phyloP scores from a whole-genome alignment of 176 grass and related monocot species.

The Thinopyrum elongatum region DNA sequence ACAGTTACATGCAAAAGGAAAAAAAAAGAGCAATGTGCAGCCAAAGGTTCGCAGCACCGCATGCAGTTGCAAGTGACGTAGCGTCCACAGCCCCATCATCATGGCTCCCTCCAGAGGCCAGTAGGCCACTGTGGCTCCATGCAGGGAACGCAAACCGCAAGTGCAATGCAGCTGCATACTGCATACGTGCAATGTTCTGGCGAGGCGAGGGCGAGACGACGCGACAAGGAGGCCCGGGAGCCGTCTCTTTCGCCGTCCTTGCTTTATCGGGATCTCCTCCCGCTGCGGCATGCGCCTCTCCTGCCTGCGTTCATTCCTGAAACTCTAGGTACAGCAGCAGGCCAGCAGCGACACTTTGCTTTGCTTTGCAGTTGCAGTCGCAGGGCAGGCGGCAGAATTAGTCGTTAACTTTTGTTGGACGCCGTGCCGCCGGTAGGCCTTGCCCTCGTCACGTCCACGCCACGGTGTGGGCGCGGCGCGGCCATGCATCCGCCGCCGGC shows the following conservation, averaged over 20 bases:
- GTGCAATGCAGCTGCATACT: not conserved
- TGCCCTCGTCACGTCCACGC: slow-evolving; percentile 6
- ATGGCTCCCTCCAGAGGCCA: too few species aligned
- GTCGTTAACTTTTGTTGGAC: not conserved
- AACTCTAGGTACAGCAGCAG: not conserved
- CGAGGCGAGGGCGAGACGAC: not conserved
- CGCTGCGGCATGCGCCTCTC: not conserved
- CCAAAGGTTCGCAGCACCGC: too few species aligned
- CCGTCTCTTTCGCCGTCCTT: not conserved
- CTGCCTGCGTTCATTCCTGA: not conserved
- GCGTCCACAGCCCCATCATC: too few species aligned
- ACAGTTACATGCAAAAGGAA: not conserved
- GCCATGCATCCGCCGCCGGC: not conserved
- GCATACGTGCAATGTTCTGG: not conserved
- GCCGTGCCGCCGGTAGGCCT: not conserved
- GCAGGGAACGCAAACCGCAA: not conserved
- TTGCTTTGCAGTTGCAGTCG: not conserved
- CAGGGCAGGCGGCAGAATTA: not conserved
- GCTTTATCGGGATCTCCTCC: slow-evolving; percentile 27
- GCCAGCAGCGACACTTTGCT: not conserved
- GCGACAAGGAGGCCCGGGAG: not conserved
- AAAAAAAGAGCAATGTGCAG: not conserved
- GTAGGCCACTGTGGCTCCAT: not conserved
- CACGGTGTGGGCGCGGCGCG: not conserved
- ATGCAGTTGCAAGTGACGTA: too few species aligned